A percentile compares a stretch with the other conserved stretches of the same genome.
Conservation (phyloP, 257 asterid genomes). For the Nicotiana obtusifolia region DNA sequence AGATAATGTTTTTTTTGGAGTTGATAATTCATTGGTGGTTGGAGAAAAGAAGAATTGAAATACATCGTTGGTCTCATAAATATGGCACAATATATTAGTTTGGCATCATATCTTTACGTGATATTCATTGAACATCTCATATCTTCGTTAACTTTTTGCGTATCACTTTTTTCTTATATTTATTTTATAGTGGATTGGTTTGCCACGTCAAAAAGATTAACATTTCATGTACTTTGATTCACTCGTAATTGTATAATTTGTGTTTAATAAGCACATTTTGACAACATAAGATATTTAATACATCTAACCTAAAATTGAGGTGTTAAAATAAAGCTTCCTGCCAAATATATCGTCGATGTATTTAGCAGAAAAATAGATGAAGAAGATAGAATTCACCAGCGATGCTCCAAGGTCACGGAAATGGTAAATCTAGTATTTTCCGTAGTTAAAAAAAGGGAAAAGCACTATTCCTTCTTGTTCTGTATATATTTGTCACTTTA, state of each 20-base stretch:
- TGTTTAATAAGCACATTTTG: not conserved
- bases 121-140: no score
- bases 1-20: no score
- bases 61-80: not conserved
- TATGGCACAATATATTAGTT: not conserved
- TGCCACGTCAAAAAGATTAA: no score
- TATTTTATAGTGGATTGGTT: no score
- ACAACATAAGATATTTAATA: not conserved
- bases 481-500: not conserved
- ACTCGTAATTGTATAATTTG: not conserved
- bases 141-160: no score
- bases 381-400: no score
- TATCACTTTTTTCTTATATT: no score
- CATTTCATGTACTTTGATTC: not conserved
- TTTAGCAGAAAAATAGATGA: no score
- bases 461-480: not conserved
- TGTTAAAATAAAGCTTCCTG: no score
- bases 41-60: not conserved
- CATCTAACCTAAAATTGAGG: no score
- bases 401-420: not conserved
- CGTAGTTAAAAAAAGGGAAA: not conserved
- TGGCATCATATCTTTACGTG: no score
- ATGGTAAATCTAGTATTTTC: not conserved
- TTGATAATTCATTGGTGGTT: not conserved
- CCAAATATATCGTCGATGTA: no score